Evolutionary conservation across 305 asterid species (phyloP), one percentile per base, ranked within the genome.

Genomic region (Fraxinus floribunda): DNA sequence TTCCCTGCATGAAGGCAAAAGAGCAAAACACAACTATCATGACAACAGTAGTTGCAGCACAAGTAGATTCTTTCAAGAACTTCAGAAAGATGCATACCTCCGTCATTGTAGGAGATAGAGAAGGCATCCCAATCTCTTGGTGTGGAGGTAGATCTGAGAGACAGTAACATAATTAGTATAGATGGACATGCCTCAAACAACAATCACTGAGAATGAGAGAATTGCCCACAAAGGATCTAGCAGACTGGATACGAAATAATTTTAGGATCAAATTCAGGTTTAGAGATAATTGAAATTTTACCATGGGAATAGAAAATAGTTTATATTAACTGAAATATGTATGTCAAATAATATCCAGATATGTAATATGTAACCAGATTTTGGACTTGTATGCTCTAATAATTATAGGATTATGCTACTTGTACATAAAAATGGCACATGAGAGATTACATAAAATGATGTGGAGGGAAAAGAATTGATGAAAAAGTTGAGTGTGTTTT

Each of bases 91-190:
- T 24, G 39, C 89, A 34, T 89, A 84, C 99, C 97, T 97, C 99
- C 1, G 97, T 94, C 99, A 97, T 97, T 75, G 99, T 97, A 81
- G 99, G 99, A 81, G 99, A 97, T 68, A 97, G 93, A 81, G 99
- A 97, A 81, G 99, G 99, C 99, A 97, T 97, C 79, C 99, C 99
- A 84, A 97, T 92, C 90, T 90, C 98, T 80, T 92, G 96, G 88
- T 97, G 99, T 52, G 98, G 95, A 84, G 98, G 99, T 89, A 95
- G 93, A 86, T 87, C 99, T 97, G 92, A 87, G 90, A 80, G 62
- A 78, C 78, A 80, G 77, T 71, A 83, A 38, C 73, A 84, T 76
- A 82, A 20, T 73, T 78, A 84, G 84, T 24, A 80, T 75, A 78
- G 24, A 78, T 57, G 75, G 80, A 79, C 81, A 60, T 79, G 60